These are phyloP conservation scores for Moniliophthora roreri DNA, from an alignment of 1,284 basidiomycete species.

Conservation along the genomic window DNA sequence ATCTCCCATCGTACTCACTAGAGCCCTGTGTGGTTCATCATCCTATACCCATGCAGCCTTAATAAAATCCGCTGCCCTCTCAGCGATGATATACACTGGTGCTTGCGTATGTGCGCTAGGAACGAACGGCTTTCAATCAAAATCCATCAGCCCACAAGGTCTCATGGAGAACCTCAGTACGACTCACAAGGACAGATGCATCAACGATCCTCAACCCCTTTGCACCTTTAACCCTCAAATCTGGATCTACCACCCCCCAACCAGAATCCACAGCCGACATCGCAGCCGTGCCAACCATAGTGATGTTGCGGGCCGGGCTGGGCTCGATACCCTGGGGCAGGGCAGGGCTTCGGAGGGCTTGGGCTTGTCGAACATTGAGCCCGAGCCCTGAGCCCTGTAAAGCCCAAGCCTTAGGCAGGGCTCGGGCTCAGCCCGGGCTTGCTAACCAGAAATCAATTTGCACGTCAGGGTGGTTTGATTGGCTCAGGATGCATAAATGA, in stretches of 20 bases:
- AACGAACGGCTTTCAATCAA: conserved; percentile 18
- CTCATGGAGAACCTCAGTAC: neutral
- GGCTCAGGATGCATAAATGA: no score
- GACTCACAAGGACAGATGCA: conserved; percentile 31
- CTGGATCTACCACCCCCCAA: conserved; percentile 48
- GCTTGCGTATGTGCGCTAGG: conserved; percentile 25
- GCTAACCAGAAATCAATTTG: no score
- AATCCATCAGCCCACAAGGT: neutral
- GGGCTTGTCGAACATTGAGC: no score
- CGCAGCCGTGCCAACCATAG: conserved; percentile 26
- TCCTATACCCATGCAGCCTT: conserved; percentile 18
- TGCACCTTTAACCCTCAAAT: conserved; percentile 37
- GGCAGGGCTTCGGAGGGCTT: no score
- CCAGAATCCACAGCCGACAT: conserved; percentile 23
- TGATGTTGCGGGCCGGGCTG: no score
- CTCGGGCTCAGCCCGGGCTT: no score
- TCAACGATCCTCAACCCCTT: conserved; percentile 37
- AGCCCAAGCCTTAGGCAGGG: no score
- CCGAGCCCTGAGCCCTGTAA: no score
- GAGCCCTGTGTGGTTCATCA: no score
- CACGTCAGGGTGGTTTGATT: no score
- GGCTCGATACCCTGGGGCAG: no score
- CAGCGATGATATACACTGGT: conserved; percentile 23
- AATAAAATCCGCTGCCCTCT: conserved; percentile 23
- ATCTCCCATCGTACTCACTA: no score